These are phyloP conservation scores for Tolypocladium cylindrosporum DNA, from an alignment of 2,329 filamentous ascomycete species.

Conservation along the genomic window DNA sequence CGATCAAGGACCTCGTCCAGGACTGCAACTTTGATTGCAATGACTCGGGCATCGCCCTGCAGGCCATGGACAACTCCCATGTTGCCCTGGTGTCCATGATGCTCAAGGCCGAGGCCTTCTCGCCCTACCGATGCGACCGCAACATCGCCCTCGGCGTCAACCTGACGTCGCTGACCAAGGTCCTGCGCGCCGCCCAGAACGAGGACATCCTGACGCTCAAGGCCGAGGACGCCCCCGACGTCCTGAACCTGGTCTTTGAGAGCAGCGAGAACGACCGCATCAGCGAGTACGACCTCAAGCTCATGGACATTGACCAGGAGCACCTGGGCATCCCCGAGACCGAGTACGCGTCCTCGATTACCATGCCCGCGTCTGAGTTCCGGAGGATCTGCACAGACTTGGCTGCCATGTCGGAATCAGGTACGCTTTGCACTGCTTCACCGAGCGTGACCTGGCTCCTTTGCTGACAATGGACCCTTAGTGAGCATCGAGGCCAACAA, in stretches of 20 bases:
- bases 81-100: slow-evolving; percentile 98
- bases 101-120: slow-evolving; percentile 91
- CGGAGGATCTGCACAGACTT: slow-evolving; percentile 91
- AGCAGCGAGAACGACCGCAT: slow-evolving; percentile 78
- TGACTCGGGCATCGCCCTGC: slow-evolving; percentile 94
- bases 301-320: slow-evolving; percentile 99
- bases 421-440: slow-evolving; percentile 39
- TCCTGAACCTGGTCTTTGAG: slow-evolving; percentile 93
- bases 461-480: slow-evolving; percentile 22
- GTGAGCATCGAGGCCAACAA: slow-evolving; percentile 94
- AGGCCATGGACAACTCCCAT: slow-evolving; percentile 99
- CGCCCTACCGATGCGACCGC: slow-evolving; percentile 93
- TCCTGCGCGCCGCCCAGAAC: slow-evolving; percentile 85
- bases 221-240: slow-evolving; percentile 93
- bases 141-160: slow-evolving; percentile 98
- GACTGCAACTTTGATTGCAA: slow-evolving; percentile 99
- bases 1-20: slow-evolving; percentile 98
- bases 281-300: slow-evolving; percentile 98
- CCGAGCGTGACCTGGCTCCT: neutral
- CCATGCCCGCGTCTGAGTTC: slow-evolving; percentile 84
- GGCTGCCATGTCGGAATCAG: slow-evolving; percentile 86
- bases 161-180: slow-evolving; percentile 91
- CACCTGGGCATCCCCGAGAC: slow-evolving; percentile 97
- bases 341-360: slow-evolving; percentile 89
- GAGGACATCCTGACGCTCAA: slow-evolving; percentile 94